Base-by-base conservation (phyloP, 2,329 filamentous ascomycete species). In the Tolypocladium amazonense region DNA sequence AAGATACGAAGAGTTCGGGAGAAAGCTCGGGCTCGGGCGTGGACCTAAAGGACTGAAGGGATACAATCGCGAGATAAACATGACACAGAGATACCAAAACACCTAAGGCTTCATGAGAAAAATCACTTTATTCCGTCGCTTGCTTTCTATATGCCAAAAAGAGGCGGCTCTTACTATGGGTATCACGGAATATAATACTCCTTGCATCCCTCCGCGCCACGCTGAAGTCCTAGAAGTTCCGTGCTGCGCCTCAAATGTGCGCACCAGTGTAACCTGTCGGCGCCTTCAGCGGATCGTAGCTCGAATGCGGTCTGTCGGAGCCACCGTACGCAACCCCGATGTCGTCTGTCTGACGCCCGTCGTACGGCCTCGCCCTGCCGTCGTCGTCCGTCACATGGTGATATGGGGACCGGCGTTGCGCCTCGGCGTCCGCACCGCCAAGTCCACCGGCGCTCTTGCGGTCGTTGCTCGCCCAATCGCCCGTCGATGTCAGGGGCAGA, bases 1-100 rank as follows among this genome's bases (percentile, higher is more conserved):
- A 61, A 43, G 59, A 63, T 12, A 45, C 61, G 67, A 66, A 72
- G 79, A 74, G 56, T 30, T 56, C 45, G 30, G 23, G 35, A 15
- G 35, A 59, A 41, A 35, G 30, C 23, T 54, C 50, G 35, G 30
- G 50, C 30, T 35, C 30, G 3, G 50, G 20, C 50, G 4, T 23
- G 27, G 50, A 12, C 27, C 11, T 4, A 30, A 37, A 11, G 14
- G 30, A 20, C 12, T 35, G 14, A 37, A 54, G 7, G 11, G 4
- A 18, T 12, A 33, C 6, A n/a, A 33, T 35, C 47, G 27, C 7
- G 8, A 12, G 20, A 8, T 20, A 5, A n/a, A 12, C 18, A 53
- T 14, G 11, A 12, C 15, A 33, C 50, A 33, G 50, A 27, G 27
- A n/a, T n/a, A 35, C 27, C 50, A 9, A 3, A n/a, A 53, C 27